Evolutionary conservation across 1,284 basidiomycete genomes (phyloP).

Genomic region (Inonotus obliquus): DNA sequence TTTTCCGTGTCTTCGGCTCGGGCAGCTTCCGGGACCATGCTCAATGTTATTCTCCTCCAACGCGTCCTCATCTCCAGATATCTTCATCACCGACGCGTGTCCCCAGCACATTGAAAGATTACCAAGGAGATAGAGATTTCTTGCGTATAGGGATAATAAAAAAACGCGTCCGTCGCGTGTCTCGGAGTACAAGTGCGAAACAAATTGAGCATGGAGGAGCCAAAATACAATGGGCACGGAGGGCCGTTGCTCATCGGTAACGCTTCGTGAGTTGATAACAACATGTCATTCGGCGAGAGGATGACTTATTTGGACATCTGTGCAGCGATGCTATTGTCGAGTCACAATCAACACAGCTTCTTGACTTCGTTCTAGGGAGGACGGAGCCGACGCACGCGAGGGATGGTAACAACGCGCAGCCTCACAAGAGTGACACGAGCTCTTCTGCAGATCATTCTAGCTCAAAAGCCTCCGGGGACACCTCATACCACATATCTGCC

Average conservation of each 20-base stretch:
- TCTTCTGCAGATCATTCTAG: conserved; percentile 2
- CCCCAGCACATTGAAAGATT: too few species aligned
- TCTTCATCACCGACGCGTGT: background rate
- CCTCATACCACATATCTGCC: background rate
- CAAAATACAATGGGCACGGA: background rate
- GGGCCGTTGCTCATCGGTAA: background rate
- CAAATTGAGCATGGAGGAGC: conserved; percentile 4
- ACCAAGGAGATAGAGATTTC: background rate
- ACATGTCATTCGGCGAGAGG: background rate
- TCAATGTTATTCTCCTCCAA: background rate
- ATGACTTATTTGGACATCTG: background rate
- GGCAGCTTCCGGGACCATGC: too few species aligned
- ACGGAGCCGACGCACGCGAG: conserved; percentile 6
- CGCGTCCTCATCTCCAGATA: background rate
- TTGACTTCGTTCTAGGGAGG: conserved; percentile 12
- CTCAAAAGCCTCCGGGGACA: conserved; percentile 1
- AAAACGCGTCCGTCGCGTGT: conserved; percentile 6
- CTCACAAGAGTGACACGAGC: background rate
- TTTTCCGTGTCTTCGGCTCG: background rate
- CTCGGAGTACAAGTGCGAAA: background rate
- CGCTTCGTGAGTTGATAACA: background rate
- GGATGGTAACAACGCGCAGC: conserved; percentile 1
- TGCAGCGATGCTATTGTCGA: conserved; percentile 3
- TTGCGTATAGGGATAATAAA: background rate
- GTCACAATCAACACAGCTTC: conserved; percentile 19